Percentiles rank a stretch among this genome's conserved stretches.
Evolutionary conservation across 306 rosid species (phyloP).

Genomic region (Bauhinia variegata): DNA sequence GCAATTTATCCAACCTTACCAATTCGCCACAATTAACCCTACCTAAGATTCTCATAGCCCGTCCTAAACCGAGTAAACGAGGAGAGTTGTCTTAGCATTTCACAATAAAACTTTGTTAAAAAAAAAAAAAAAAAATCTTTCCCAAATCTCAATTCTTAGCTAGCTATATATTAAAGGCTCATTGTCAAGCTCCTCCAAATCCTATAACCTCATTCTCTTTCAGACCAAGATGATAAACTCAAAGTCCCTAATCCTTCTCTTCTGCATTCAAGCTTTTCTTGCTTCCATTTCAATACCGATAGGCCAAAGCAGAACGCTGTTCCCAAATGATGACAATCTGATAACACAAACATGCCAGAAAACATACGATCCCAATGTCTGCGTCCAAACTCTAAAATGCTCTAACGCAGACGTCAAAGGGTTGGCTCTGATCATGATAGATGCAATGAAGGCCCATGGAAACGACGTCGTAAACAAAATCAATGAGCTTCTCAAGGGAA

Average conservation of each 20-base stretch:
- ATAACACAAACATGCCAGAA: not conserved
- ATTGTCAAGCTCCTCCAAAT: no score
- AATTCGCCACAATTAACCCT: no score
- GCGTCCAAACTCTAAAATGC: not conserved
- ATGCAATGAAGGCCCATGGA: slow-evolving; percentile 37
- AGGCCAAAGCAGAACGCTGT: not conserved
- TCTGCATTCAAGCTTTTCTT: not conserved
- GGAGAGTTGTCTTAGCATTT: no score
- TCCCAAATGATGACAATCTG: not conserved
- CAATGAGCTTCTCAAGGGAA: slow-evolving; percentile 17
- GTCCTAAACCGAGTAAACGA: no score
- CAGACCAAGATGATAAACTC: not conserved
- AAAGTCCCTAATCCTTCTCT: not conserved
- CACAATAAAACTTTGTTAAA: no score
- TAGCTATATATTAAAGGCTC: not conserved
- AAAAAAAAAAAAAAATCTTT: no score
- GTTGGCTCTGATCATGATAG: slow-evolving; percentile 47
- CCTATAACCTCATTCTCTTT: not conserved
- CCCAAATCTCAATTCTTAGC: no score
- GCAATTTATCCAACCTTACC: no score
- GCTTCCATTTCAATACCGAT: not conserved
- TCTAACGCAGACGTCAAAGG: slow-evolving; percentile 6
- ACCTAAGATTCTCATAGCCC: no score
- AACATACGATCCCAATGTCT: not conserved
- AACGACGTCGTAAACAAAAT: slow-evolving; percentile 26